A percentile compares a stretch with the other conserved stretches of the same genome.
Evolutionary conservation across 306 rosid species (phyloP).

Genomic region (Rosa lucieae): DNA sequence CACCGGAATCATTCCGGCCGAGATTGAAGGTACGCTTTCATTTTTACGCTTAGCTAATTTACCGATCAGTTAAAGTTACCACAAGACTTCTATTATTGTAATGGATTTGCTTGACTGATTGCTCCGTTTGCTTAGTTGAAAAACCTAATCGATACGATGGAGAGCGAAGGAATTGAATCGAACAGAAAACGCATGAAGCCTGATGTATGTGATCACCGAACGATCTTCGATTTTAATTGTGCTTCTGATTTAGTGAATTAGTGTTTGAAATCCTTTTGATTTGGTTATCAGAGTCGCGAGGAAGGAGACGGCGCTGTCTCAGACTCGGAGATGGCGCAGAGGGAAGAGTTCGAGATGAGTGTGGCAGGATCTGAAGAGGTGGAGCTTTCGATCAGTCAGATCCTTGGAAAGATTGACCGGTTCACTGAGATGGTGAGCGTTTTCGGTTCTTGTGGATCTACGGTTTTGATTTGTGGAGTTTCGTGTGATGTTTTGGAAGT

Average conservation of each 20-base stretch:
- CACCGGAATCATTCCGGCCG: neutral
- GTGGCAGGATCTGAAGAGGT: conserved; percentile 62
- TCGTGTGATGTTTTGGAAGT: neutral
- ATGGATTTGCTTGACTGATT: neutral
- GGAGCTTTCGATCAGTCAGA: conserved; percentile 57
- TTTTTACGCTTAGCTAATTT: neutral
- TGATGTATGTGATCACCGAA: neutral
- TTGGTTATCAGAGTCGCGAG: neutral
- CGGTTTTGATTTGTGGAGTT: neutral
- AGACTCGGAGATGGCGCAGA: conserved; percentile 41
- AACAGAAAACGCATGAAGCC: conserved; percentile 8
- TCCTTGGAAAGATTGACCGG: conserved; percentile 64
- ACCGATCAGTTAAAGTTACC: neutral
- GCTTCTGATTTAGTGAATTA: neutral
- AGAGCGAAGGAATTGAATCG: neutral
- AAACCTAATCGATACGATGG: conserved; percentile 12
- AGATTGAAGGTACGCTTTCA: conserved; percentile 3
- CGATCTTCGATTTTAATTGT: neutral
- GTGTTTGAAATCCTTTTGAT: neutral
- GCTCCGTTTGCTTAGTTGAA: conserved; percentile 7
- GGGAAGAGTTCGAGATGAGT: conserved; percentile 40
- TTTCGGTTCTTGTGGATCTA: neutral
- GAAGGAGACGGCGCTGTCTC: conserved; percentile 42
- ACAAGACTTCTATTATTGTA: neutral
- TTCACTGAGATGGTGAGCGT: conserved; percentile 71